Conservation (phyloP, 371 early-diverging fungal species). For the Zychaea mexicana region DNA sequence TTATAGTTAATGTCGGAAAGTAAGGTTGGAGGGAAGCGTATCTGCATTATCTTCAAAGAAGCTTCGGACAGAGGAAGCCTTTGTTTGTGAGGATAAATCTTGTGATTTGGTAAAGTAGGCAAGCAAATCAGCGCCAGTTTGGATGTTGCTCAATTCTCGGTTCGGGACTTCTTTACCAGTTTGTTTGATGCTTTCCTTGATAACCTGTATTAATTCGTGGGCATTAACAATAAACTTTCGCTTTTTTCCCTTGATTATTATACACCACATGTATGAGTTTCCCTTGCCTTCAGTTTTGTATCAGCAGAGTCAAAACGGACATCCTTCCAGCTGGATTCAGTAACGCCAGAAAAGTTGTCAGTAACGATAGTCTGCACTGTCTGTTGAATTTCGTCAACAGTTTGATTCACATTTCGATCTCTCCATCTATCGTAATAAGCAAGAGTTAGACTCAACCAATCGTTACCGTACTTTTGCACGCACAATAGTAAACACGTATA, state of each 20-base stretch:
- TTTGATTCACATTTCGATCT: conserved; percentile 19
- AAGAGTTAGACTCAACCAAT: background rate
- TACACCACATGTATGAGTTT: no score
- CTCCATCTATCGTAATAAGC: no score
- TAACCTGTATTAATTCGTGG: conserved; percentile 17
- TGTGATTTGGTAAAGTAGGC: conserved; percentile 21
- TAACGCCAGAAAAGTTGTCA: conserved; percentile 25
- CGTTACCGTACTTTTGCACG: background rate
- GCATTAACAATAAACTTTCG: background rate
- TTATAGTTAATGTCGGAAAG: conserved; percentile 8
- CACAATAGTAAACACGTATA: background rate
- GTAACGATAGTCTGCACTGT: conserved; percentile 33
- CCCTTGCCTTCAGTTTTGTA: conserved; percentile 39
- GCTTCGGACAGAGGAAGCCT: conserved; percentile 9
- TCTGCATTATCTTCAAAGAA: conserved; percentile 20
- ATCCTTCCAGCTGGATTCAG: conserved; percentile 32
- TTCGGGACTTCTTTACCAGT: conserved; percentile 47
- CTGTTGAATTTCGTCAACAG: conserved; percentile 29
- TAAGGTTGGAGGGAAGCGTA: conserved; percentile 19
- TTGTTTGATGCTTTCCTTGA: conserved; percentile 45
- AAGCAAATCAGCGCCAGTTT: conserved; percentile 35
- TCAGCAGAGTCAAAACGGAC: conserved; percentile 19
- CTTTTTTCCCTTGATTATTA: no score
- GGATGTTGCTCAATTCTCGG: conserved; percentile 31
- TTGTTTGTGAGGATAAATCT: background rate